These are phyloP conservation scores for Suhomyces prunicola DNA, from an alignment of 805 yeast genomes.

Conservation along the genomic window DNA sequence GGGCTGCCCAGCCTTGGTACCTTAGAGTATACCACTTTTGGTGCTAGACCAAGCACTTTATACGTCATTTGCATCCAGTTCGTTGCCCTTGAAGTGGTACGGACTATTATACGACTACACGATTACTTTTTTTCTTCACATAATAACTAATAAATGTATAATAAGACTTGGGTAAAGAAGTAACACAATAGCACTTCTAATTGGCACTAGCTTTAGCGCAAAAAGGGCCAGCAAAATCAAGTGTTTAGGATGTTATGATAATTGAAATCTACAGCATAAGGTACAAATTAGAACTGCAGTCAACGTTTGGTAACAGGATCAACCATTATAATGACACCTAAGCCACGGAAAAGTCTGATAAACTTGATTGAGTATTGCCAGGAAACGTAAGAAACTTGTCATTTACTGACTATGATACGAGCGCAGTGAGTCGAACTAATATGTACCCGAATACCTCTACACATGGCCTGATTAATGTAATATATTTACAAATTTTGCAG, in stretches of 20 bases:
- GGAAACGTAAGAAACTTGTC: too few relatives aligned
- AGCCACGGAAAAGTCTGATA: too few relatives aligned
- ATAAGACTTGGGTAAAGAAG: too few relatives aligned
- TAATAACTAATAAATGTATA: neutral
- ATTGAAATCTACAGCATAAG: too few relatives aligned
- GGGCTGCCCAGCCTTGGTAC: constrained; percentile 19
- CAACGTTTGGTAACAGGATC: too few relatives aligned
- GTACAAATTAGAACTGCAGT: too few relatives aligned
- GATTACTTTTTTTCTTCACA: neutral
- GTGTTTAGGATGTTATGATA: too few relatives aligned
- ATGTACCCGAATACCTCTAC: neutral
- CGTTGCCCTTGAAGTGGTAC: neutral
- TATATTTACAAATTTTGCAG: neutral
- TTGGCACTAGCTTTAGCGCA: too few relatives aligned
- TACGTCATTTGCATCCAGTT: neutral
- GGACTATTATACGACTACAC: neutral
- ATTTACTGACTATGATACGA: neutral
- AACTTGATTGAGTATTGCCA: too few relatives aligned
- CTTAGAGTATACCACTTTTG: constrained; percentile 19
- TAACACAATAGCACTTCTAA: too few relatives aligned
- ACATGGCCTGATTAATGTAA: neutral
- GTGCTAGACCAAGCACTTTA: constrained; percentile 5
- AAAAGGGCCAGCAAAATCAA: too few relatives aligned
- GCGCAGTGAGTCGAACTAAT: neutral
- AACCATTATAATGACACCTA: too few relatives aligned